Base-by-base conservation (phyloP, 2,329 filamentous ascomycete genomes). In the Pleomassaria siparia region DNA sequence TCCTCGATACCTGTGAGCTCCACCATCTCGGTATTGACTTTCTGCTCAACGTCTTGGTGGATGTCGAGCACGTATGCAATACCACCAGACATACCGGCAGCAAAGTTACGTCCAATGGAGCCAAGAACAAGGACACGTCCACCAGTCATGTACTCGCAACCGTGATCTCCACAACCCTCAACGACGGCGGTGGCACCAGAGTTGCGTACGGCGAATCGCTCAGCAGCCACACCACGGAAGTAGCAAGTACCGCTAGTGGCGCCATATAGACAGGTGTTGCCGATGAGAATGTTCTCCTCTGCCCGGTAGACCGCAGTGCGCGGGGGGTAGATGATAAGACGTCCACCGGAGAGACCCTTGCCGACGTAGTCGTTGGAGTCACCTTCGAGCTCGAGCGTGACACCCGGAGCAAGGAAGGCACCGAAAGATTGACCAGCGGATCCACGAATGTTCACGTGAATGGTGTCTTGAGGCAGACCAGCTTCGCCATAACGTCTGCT, bases 141-240 rank as follows among this genome's bases (percentile, higher is more conserved):
- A 70, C 92, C 92, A 64, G 92, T 96, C 92, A 97, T 97, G 82
- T 97, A 97, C 80, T 97, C 92, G 69, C 91, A 96, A 54, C 90
- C 89, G 71, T 97, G 92, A 72, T 97, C 92, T 79, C 92, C 92
- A 56, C 95, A 83, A 75, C 92, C 92, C 74, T 97, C 92, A 53
- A 96, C 91, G 56, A 97, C 89, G n/a, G 92, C 91, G 22, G 87
- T 95, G 42, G 89, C 92, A 75, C 92, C 92, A 1, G 92, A 96
- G 79, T 97, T 97, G 60, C 92, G 88, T 57, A 97, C 92, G 53
- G 91, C 91, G 71, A 97, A 97, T 65, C 92, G 89, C 79, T 97
- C 92, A 33, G 92, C 92, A 65, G 92, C 92, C 53, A 96, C 85
- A 81, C 92, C 92, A 55, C 92, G 89, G 89, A 97, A 96, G 84